Conservation (phyloP, 2,329 filamentous ascomycete species). For the Stachybotrys echinatus region DNA sequence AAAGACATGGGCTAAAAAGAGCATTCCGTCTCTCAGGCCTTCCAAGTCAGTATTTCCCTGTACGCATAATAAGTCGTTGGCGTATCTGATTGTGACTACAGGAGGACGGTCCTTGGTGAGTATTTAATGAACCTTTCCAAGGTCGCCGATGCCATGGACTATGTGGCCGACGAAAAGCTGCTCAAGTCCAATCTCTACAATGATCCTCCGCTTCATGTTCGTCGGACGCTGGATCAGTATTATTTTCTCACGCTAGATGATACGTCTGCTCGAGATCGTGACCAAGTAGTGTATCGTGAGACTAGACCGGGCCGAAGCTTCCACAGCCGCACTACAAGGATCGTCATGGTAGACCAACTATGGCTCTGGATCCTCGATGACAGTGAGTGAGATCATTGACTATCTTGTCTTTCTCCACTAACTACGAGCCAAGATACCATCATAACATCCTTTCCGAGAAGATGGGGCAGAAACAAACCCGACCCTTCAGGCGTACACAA, state of each 20-base stretch:
- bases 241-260: constrained; percentile 35
- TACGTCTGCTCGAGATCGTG: constrained; percentile 32
- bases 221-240: constrained; percentile 40
- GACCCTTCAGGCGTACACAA: constrained; percentile 34
- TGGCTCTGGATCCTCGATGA: constrained; percentile 37
- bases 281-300: constrained; percentile 35
- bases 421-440: constrained; percentile 13
- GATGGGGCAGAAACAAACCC: constrained; percentile 33
- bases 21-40: too few relatives aligned
- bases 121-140: constrained; percentile 16
- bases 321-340: constrained; percentile 2
- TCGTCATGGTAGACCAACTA: constrained; percentile 37
- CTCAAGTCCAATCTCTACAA: constrained; percentile 22
- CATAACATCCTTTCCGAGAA: constrained; percentile 33
- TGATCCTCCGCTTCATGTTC: constrained; percentile 32
- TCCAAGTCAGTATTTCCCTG: too few relatives aligned
- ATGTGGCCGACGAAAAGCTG: constrained; percentile 26
- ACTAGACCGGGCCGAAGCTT: constrained; percentile 13
- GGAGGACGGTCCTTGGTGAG: neutral
- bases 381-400: constrained; percentile 5
- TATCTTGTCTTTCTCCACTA: too few relatives aligned
- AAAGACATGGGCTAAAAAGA: too few relatives aligned
- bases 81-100: too few relatives aligned
- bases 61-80: too few relatives aligned
- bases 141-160: constrained; percentile 29